Evolutionary conservation across 768 basidiomycete genomes (phyloP), one percentile per base, ranked within the genome.

Genomic region (Macrocybe gigantea): DNA sequence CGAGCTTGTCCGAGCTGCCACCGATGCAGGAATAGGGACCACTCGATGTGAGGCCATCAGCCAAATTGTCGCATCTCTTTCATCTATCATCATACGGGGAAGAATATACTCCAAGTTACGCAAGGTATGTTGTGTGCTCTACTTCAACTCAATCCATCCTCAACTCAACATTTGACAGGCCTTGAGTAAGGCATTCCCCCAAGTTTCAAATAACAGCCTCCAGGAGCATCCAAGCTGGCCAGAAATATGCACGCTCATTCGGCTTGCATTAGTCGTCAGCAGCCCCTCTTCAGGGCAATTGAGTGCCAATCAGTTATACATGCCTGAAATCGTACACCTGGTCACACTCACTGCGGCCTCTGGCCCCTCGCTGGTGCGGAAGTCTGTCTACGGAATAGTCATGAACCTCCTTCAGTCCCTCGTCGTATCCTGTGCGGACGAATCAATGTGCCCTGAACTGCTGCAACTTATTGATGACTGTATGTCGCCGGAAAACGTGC

Each of bases 341-440:
- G 79, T 90, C 52, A 83, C 85, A 5, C 70, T 94, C n/a, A 71
- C 87, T 1, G 80, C 86, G 6, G 87, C 80, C 7, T 80, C 81
- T 33, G 93, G 93, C 8, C 78, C 86, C 5, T 65, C 82, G 0
- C 65, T 82, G 9, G 80, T 93, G 42, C 82, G 93, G 15, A 85
- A 85, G 52, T 85, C 88, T 4, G 79, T 90, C 36, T 91, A 89
- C 59, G 92, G 88, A 7, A 76, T 88, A 34, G 66, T 90, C 51
- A 76, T 92, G 64, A 93, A 93, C 63, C 74, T 91, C 33, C 65
- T 94, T 12, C 93, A 94, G 53, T 79, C 85, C 0, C 65, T 94
- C 10, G 83, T 82, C 64, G 66, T 80, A 41, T 65, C 77, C 11
- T 73, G 77, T 37, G 67, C 74, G 12, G 81, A 85, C 31, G 85